Base-by-base conservation (phyloP, 306 rosid genomes). In the Parietaria judaica region DNA sequence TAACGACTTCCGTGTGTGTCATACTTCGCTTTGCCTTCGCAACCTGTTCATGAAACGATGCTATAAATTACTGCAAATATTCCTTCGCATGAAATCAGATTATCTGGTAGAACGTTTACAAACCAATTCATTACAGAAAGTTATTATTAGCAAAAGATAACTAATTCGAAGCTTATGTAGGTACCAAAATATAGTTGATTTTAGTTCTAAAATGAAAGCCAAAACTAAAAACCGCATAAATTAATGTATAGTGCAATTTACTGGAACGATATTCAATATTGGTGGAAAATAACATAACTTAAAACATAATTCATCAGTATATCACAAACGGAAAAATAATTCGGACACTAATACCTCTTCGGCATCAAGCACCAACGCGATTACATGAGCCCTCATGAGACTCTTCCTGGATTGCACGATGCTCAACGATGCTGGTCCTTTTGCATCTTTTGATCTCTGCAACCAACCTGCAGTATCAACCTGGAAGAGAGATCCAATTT, bases 381-480 rank as follows among this genome's bases (percentile, higher is more conserved):
- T 68, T 53, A 92, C 73, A 77, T 85, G 96, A 68, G 98, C 95
- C 76, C 98, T 84, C 88, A 92, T 89, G 37, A 92, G 79, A 78
- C 79, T 92, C 82, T 86, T 92, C 54, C 88, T 84, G 49, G 98
- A 83, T 71, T 92, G 98, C 86, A 92, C 77, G 62, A 92, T 81
- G 77, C 98, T 88, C 88, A 92, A 86, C 70, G 94, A 88, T 74
- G 90, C 71, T 66, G 96, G 90, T 60, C 98, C 95, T 79, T 86
- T 88, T 72, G 86, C 95, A 67, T 75, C 81, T 70, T 92, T 92
- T 51, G 83, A 81, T 82, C 95, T 80, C 68, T 80, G 94, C 84
- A 92, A 68, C 98, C 96, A 92, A 61, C 98, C 98, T 58, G 98
- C 95, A 8, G 98, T 92, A 78, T 92, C 98, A 56, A 92, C 97